These are phyloP conservation scores for Beauveria sp. DNA, from an alignment of 2,329 filamentous ascomycete genomes.

Conservation along the genomic window DNA sequence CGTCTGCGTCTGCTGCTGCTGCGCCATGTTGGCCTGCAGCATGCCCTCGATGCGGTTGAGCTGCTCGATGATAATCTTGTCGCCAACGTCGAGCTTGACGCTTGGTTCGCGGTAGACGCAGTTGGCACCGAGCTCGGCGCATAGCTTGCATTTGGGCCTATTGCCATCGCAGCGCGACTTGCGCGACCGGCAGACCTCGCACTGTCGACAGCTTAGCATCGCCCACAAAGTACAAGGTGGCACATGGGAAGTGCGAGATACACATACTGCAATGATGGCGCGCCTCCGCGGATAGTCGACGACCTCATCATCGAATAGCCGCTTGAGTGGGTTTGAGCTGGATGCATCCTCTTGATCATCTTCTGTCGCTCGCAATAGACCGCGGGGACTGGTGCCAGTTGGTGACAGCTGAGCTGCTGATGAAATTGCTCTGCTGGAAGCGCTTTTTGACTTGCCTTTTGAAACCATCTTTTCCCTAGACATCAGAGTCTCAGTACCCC, in stretches of 20 bases:
- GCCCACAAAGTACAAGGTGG: background rate
- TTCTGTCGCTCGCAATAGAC: background rate
- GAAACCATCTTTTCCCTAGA: background rate
- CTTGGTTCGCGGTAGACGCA: constrained; percentile 80
- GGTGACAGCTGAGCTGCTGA: background rate
- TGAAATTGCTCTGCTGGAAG: background rate
- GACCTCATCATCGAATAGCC: constrained; percentile 53
- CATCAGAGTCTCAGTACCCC: too few species aligned
- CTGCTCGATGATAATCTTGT: constrained; percentile 77
- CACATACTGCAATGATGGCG: constrained; percentile 58
- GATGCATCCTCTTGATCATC: constrained; percentile 8
- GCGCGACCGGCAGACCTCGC: constrained; percentile 72
- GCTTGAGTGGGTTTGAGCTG: constrained; percentile 49
- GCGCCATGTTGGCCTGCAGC: constrained; percentile 60
- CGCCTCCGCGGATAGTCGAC: constrained; percentile 57
- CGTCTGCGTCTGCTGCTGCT: constrained; percentile 29
- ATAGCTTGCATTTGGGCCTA: constrained; percentile 78
- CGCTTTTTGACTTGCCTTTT: background rate
- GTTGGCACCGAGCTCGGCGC: constrained; percentile 72
- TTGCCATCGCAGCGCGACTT: constrained; percentile 75
- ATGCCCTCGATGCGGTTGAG: constrained; percentile 70
- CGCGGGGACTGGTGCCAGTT: background rate
- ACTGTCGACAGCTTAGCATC: constrained; percentile 40
- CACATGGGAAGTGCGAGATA: background rate
- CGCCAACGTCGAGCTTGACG: constrained; percentile 79